phyloP scores from a whole-genome alignment of 805 yeast species.

The Candida vaughaniae region DNA sequence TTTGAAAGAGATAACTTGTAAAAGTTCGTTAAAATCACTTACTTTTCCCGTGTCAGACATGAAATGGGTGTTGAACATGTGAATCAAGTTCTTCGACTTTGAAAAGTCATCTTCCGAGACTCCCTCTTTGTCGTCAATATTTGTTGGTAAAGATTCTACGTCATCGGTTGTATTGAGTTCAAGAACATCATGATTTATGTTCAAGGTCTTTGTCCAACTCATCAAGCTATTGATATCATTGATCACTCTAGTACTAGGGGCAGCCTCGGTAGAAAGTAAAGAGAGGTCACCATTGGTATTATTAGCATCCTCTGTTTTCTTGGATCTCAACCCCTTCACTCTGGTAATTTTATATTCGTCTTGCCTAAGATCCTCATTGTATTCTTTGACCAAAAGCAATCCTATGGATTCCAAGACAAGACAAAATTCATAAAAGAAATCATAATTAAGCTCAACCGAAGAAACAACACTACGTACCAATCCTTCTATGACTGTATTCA shows the following conservation, averaged over 20 bases:
- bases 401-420: constrained; percentile 75
- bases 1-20: constrained; percentile 25
- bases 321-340: constrained; percentile 73
- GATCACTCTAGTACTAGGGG: constrained; percentile 41
- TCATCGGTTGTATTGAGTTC: constrained; percentile 3
- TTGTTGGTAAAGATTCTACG: constrained; percentile 10
- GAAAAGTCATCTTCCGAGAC: constrained; percentile 11
- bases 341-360: constrained; percentile 56
- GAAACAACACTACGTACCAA: constrained; percentile 16
- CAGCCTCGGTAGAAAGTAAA: constrained; percentile 21
- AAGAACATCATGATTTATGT: background rate
- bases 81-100: constrained; percentile 13
- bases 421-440: constrained; percentile 47
- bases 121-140: constrained; percentile 2
- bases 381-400: constrained; percentile 53
- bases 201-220: constrained; percentile 47
- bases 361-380: constrained; percentile 16
- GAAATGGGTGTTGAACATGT: constrained; percentile 18
- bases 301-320: constrained; percentile 28
- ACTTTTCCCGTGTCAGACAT: constrained; percentile 7
- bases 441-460: constrained; percentile 20
- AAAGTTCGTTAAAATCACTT: constrained; percentile 18
- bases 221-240: constrained; percentile 38
- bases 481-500: constrained; percentile 19
- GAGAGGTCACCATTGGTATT: constrained; percentile 24